phyloP scores from a whole-genome alignment of 208 protist genomes.

The Kentomonas sorsogonicus region DNA sequence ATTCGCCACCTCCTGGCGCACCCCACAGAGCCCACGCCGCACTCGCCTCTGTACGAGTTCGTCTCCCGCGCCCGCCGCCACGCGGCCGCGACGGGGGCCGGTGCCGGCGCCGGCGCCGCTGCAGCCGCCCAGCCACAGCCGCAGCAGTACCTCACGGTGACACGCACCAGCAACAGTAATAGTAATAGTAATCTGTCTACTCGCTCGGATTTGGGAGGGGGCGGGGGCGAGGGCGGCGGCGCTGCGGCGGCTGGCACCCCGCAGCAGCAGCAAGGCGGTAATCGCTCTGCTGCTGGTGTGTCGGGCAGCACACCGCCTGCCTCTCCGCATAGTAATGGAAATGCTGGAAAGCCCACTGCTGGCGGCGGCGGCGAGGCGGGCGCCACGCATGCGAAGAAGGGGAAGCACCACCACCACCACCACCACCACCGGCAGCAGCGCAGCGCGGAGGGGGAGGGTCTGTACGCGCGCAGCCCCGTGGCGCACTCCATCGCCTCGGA shows the following conservation, averaged over 20 bases:
- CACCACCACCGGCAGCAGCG: neutral
- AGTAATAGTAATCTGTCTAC: slow-evolving; percentile 15
- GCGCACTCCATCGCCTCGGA: slow-evolving; percentile 20
- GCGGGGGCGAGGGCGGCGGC: neutral
- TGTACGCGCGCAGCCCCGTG: slow-evolving; percentile 4
- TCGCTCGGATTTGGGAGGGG: slow-evolving; percentile 5
- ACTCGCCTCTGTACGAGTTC: too few species aligned
- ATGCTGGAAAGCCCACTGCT: neutral
- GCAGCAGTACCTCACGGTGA: neutral
- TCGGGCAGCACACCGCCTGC: slow-evolving; percentile 3
- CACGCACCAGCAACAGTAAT: neutral
- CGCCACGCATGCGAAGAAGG: neutral
- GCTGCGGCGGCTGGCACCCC: neutral
- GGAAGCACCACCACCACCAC: neutral
- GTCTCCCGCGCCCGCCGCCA: neutral
- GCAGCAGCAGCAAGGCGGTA: neutral
- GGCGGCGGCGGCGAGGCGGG: neutral
- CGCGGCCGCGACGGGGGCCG: neutral
- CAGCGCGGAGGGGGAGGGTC: neutral
- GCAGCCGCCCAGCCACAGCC: neutral
- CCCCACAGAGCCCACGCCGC: too few species aligned
- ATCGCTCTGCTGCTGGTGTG: slow-evolving; percentile 1
- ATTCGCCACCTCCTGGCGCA: slow-evolving; percentile 12
- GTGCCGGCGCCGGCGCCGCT: neutral
- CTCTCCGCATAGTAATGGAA: slow-evolving; percentile 3